Evolutionary conservation across 176 grass and related monocot species (phyloP).

Genomic region (Oropetium thomaeum): DNA sequence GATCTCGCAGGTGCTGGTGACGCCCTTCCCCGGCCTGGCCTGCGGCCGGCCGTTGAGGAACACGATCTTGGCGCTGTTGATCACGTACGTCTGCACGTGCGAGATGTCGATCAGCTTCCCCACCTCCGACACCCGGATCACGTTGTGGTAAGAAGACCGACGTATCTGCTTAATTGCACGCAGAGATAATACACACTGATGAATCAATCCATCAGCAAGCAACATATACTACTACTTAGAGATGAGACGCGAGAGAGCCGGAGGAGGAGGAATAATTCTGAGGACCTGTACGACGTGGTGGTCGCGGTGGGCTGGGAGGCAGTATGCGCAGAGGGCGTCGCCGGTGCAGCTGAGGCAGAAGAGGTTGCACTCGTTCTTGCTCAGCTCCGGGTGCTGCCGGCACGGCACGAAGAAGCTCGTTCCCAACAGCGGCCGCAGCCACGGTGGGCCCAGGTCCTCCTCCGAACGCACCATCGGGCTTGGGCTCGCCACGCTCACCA

Average conservation of each 20-base stretch:
- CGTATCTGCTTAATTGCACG: conserved; percentile 41
- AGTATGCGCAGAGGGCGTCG: conserved; percentile 63
- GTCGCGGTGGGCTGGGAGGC: conserved; percentile 46
- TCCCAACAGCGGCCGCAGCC: conserved; percentile 59
- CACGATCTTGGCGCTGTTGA: conserved; percentile 80
- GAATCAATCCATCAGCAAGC: not conserved
- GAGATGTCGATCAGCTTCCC: conserved; percentile 68
- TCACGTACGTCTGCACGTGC: conserved; percentile 82
- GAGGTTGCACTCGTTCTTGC: conserved; percentile 86
- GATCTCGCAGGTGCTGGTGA: conserved; percentile 60
- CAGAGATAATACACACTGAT: too few relatives aligned
- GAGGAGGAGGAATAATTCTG: too few relatives aligned
- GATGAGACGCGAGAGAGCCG: not conserved
- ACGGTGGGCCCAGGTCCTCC: conserved; percentile 62
- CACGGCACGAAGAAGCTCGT: conserved; percentile 72
- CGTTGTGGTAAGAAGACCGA: conserved; percentile 80
- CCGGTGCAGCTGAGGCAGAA: conserved; percentile 57
- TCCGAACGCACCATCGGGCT: conserved; percentile 43
- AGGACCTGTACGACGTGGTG: conserved; percentile 63
- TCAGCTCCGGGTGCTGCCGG: conserved; percentile 44
- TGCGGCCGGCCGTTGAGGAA: conserved; percentile 80
- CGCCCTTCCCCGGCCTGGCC: conserved; percentile 49
- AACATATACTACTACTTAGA: too few relatives aligned
- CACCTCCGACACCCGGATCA: conserved; percentile 76
- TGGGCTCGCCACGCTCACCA: conserved; percentile 49